phyloP scores from a whole-genome alignment of 768 basidiomycete genomes.

The Polyporus arcularius region DNA sequence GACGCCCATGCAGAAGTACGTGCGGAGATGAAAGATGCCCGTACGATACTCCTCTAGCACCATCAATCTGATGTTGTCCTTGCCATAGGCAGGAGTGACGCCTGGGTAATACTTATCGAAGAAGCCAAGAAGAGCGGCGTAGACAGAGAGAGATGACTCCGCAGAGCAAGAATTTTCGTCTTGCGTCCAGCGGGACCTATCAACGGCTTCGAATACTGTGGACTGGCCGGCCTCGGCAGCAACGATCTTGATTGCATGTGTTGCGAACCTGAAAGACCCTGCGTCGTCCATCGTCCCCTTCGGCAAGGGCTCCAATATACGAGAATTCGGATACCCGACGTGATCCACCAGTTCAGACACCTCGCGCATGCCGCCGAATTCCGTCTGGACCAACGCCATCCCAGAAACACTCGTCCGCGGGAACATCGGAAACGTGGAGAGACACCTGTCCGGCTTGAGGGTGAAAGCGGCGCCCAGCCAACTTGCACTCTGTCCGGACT shows the following conservation, averaged over 20 bases:
- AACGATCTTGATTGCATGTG: neutral
- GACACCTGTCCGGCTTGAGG: neutral
- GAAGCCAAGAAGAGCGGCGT: conserved; percentile 7
- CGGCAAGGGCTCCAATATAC: conserved; percentile 3
- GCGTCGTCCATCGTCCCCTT: conserved; percentile 4
- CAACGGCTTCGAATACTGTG: neutral
- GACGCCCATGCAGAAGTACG: neutral
- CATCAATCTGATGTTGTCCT: conserved; percentile 2
- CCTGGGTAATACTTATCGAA: conserved; percentile 7
- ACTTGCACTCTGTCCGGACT: conserved; percentile 7
- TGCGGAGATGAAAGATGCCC: conserved; percentile 5
- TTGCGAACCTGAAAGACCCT: conserved; percentile 9
- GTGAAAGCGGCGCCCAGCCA: conserved; percentile 5
- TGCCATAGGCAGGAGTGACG: neutral
- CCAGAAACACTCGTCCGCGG: conserved; percentile 1
- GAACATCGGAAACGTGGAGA: conserved; percentile 8
- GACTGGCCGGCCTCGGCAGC: neutral
- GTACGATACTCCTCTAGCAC: conserved; percentile 1
- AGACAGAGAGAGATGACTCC: neutral
- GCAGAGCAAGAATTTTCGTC: neutral
- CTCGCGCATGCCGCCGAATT: neutral
- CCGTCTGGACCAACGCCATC: conserved; percentile 1
- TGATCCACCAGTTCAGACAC: neutral
- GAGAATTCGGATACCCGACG: neutral
- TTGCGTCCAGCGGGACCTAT: neutral